A percentile compares a stretch with the other conserved stretches of the same genome.
Evolutionary conservation across 2,329 filamentous ascomycete genomes (phyloP).

Genomic region (Hypocrella siamensis): DNA sequence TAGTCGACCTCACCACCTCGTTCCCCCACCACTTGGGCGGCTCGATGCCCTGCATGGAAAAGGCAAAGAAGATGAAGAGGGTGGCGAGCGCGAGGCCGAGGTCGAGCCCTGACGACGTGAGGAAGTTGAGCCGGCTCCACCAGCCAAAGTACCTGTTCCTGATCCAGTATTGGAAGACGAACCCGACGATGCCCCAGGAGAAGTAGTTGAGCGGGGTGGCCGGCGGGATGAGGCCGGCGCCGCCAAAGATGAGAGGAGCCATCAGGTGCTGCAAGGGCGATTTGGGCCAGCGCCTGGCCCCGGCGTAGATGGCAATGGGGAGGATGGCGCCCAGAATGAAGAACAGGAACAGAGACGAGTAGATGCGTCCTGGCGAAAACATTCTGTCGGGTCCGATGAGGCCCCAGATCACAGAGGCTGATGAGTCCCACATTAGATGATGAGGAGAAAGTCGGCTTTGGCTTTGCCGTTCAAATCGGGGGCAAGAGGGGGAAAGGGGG

Average conservation of each 20-base stretch:
- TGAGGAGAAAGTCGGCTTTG: background rate
- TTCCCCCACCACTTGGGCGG: constrained; percentile 60
- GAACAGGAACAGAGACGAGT: constrained; percentile 43
- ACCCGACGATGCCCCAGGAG: constrained; percentile 57
- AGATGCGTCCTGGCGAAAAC: constrained; percentile 47
- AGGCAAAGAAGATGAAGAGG: constrained; percentile 54
- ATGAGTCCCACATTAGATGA: background rate
- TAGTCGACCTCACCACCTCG: constrained; percentile 36
- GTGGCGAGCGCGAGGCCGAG: constrained; percentile 52
- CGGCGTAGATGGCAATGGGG: constrained; percentile 35
- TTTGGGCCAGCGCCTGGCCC: constrained; percentile 31
- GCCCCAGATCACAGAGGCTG: constrained; percentile 52
- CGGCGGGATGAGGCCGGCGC: constrained; percentile 40
- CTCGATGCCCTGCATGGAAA: constrained; percentile 45
- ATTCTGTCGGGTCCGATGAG: constrained; percentile 47
- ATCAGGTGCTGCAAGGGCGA: constrained; percentile 38
- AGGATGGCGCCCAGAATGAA: constrained; percentile 39
- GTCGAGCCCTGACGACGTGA: constrained; percentile 55
- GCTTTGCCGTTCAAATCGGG: background rate
- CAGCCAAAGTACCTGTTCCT: constrained; percentile 51
- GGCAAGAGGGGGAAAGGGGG: background rate
- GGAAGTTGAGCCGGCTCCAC: constrained; percentile 62
- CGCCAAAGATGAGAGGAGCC: constrained; percentile 47
- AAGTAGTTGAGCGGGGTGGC: constrained; percentile 62
- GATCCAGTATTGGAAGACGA: constrained; percentile 54